Conservation (phyloP, 2,329 filamentous ascomycete genomes). For the Xylariaceae sp. region DNA sequence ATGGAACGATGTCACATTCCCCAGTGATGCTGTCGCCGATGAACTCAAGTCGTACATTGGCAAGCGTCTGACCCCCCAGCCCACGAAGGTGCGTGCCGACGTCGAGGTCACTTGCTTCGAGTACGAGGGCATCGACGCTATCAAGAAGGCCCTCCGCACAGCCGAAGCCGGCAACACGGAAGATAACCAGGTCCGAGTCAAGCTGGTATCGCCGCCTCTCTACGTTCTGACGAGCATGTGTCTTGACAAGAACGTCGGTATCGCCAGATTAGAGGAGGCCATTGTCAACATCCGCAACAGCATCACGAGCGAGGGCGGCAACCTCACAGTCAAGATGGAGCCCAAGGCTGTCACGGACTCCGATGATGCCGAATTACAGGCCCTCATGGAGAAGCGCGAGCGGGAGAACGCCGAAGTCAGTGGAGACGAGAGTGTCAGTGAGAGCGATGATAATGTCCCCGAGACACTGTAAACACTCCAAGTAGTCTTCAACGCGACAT, state of each 20-base stretch:
- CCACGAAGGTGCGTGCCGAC: slow-evolving; percentile 98
- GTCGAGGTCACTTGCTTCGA: slow-evolving; percentile 94
- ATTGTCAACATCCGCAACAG: slow-evolving; percentile 82
- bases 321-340: slow-evolving; percentile 92
- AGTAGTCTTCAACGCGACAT: slow-evolving; percentile 1
- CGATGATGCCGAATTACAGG: slow-evolving; percentile 94
- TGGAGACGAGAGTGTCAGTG: slow-evolving; percentile 93
- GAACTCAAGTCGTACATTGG: slow-evolving; percentile 94
- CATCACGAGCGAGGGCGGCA: slow-evolving; percentile 76
- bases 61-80: slow-evolving; percentile 95
- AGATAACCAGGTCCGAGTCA: slow-evolving; percentile 95
- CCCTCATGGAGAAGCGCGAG: slow-evolving; percentile 98
- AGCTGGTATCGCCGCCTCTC: slow-evolving; percentile 93
- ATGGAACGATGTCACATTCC: slow-evolving; percentile 90
- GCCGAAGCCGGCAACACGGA: slow-evolving; percentile 91
- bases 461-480: slow-evolving; percentile 42
- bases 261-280: slow-evolving; percentile 79
- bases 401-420: slow-evolving; percentile 97
- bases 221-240: slow-evolving; percentile 96
- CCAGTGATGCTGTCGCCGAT: slow-evolving; percentile 78
- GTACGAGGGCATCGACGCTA: slow-evolving; percentile 97
- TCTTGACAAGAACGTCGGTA: slow-evolving; percentile 86
- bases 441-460: slow-evolving; percentile 85
- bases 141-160: slow-evolving; percentile 87
- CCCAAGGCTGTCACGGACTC: slow-evolving; percentile 99